Evolutionary conservation across 2,329 filamentous ascomycete species (phyloP), one percentile per base, ranked within the genome.

Genomic region (Pseudogymnoascus sp.): DNA sequence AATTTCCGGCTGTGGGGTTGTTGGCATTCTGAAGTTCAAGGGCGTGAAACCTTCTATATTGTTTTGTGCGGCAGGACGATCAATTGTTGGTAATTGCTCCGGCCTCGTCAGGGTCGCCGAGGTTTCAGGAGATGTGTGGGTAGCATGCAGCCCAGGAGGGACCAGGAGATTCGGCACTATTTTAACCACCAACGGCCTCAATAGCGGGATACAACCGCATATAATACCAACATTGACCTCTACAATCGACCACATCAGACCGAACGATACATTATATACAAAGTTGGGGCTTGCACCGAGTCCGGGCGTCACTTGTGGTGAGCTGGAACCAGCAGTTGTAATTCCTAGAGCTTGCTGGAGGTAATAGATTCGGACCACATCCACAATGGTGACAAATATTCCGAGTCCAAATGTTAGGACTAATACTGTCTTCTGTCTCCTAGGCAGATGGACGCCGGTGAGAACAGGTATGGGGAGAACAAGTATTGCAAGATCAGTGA

Each of bases 211-310:
- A 70, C 91, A 96, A 53, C 88, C 91, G 71, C 90, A 95, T 67
- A 90, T 87, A 70, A 96, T 91, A 21, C 90, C 92, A 1, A 95
- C 80, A 67, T 96, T 93, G 73, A 96, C 90, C 74, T 96, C 92
- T 64, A 96, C 86, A 13, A 87, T 89, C 15, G 89, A 93, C 92
- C 92, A 96, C 89, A 96, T 93, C 72, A 96, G 87, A 0, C 90
- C 90, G 5, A 91, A 76, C 0, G 90, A 90, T 0, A 89, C 89
- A 71, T 93, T 91, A 87, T 85, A 89, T 64, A 80, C 76, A 68
- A 84, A 85, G 63, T 83, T 77, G 4, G 75, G 33, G 5, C 35
- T 59, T 17, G 40, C 62, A n/a, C 31, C 36, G 13, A 64, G 57
- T 8, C 44, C 40, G 9, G 21, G 26, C 15, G 60, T 36, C 19